phyloP scores from a whole-genome alignment of 352 stramenopile genomes.

The Blastocystis sp. region DNA sequence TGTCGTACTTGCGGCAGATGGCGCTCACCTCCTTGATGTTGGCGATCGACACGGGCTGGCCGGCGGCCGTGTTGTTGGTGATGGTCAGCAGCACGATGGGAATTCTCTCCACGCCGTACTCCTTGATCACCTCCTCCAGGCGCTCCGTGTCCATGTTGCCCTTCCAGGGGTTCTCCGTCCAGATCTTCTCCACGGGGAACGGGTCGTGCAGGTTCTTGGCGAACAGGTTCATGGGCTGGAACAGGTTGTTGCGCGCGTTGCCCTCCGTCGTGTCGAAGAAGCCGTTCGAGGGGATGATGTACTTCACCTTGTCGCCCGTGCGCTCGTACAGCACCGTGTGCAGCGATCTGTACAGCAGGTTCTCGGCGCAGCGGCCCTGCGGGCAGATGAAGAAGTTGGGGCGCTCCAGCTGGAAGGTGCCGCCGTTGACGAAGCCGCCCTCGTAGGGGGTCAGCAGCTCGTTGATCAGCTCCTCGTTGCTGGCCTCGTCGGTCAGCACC shows the following conservation, averaged over 20 bases:
- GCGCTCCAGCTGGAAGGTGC: constrained; percentile 67
- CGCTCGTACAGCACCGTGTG: constrained; percentile 55
- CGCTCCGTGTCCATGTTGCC: constrained; percentile 66
- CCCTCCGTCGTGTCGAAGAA: constrained; percentile 70
- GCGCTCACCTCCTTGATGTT: constrained; percentile 68
- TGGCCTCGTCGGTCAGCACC: constrained; percentile 59
- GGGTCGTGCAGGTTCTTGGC: constrained; percentile 62
- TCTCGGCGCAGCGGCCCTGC: constrained; percentile 68
- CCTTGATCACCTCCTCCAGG: constrained; percentile 62
- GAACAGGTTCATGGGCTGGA: constrained; percentile 70
- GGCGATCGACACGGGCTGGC: constrained; percentile 67
- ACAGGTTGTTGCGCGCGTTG: constrained; percentile 69
- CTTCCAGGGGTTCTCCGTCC: constrained; percentile 69
- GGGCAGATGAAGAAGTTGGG: constrained; percentile 70
- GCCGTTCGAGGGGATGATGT: constrained; percentile 63
- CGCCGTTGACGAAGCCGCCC: constrained; percentile 68
- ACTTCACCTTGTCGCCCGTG: constrained; percentile 67
- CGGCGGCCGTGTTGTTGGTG: constrained; percentile 68
- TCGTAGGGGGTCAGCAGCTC: constrained; percentile 57
- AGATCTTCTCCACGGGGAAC: constrained; percentile 69
- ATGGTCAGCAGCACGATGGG: constrained; percentile 69
- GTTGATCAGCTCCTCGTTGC: constrained; percentile 67
- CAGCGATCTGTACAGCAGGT: constrained; percentile 56
- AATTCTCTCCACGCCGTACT: constrained; percentile 63
- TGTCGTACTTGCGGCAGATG: constrained; percentile 65